Base-by-base conservation (phyloP, 805 yeast genomes). In the Candida alai region DNA sequence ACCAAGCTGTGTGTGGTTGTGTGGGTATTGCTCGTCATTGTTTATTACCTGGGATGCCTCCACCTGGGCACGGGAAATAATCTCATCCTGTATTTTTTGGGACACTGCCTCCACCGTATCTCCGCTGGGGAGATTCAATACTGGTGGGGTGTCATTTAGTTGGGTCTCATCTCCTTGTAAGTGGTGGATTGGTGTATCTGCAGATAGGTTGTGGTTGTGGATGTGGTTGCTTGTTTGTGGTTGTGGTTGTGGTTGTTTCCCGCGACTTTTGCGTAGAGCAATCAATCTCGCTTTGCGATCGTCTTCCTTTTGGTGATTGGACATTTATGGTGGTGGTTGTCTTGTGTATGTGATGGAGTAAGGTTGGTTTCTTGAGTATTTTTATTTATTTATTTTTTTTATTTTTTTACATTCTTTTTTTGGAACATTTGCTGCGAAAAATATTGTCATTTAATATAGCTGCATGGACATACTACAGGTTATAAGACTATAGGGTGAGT, bases 41-140 rank as follows among this genome's bases (percentile, higher is more conserved):
- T 13, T 15, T 6, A 19, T 12, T 16, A 28, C 12, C 22, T 6
- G 33, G 19, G 20, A 23, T 2, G 47, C 49, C 10, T 34, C 41
- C 4, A 39, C 35, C 16, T 40, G 36, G 14, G 55, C 48, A 16
- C 39, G 36, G 12, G 34, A 29, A 18, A 51, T 33, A 2, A 56
- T 49, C 25, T 47, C 42, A 18, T 42, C 43, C 34, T 58, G 59
- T 9, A 52, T 45, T 18, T 28, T 44, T 37, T n/a, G 40, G 2
- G 60, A 52, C 15, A 52, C 39, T 8, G 45, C 52, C 30, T 57
- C 62, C 3, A 58, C 61, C 3, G 58, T 58, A 34, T 54, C 62
- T 22, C 34, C 24, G 15, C 26, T 14, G n/a, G 14, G 8, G 16
- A 13, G 19, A 13, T 28, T 19, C 21, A 33, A 20, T 3, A 12